phyloP scores from a whole-genome alignment of 1,284 basidiomycete genomes.

The Ganoderma lucidum region DNA sequence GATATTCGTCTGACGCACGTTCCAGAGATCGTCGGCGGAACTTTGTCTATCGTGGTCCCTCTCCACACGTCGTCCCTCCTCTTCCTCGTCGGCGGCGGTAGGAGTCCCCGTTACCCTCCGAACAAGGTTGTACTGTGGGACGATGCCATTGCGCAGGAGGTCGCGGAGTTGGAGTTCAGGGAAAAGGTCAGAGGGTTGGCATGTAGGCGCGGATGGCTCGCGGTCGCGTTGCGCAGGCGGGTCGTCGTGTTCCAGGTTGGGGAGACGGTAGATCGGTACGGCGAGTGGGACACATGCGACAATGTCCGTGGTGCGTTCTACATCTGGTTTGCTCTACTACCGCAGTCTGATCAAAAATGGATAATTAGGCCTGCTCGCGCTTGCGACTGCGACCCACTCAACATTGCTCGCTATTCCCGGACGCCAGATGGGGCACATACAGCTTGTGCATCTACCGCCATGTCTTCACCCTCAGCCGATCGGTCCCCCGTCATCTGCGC shows the following conservation, averaged over 20 bases:
- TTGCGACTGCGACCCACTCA: slow-evolving; percentile 81
- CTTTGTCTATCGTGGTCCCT: slow-evolving; percentile 80
- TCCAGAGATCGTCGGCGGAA: slow-evolving; percentile 81
- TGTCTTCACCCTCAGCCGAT: slow-evolving; percentile 65
- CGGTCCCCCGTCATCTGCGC: slow-evolving; percentile 55
- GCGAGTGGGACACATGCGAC: slow-evolving; percentile 90
- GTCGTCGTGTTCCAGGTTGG: slow-evolving; percentile 84
- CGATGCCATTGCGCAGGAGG: slow-evolving; percentile 75
- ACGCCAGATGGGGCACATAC: slow-evolving; percentile 90
- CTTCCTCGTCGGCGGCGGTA: slow-evolving; percentile 90
- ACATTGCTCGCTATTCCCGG: slow-evolving; percentile 90
- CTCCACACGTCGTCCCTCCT: slow-evolving; percentile 87
- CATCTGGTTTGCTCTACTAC: background rate
- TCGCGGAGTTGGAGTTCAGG: slow-evolving; percentile 92
- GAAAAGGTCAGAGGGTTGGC: slow-evolving; percentile 86
- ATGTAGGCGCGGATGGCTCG: slow-evolving; percentile 83
- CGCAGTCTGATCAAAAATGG: background rate
- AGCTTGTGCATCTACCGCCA: slow-evolving; percentile 86
- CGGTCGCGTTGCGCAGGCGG: slow-evolving; percentile 82
- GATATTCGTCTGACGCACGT: slow-evolving; percentile 8
- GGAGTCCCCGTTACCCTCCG: slow-evolving; percentile 90
- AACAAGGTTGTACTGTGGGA: slow-evolving; percentile 96
- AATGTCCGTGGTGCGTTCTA: slow-evolving; percentile 79
- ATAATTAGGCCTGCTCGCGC: slow-evolving; percentile 77
- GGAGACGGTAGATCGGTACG: slow-evolving; percentile 64